Evolutionary conservation across 2,329 filamentous ascomycete species (phyloP), one percentile per base, ranked within the genome.

Genomic region (Phyllosticta capitalensis): DNA sequence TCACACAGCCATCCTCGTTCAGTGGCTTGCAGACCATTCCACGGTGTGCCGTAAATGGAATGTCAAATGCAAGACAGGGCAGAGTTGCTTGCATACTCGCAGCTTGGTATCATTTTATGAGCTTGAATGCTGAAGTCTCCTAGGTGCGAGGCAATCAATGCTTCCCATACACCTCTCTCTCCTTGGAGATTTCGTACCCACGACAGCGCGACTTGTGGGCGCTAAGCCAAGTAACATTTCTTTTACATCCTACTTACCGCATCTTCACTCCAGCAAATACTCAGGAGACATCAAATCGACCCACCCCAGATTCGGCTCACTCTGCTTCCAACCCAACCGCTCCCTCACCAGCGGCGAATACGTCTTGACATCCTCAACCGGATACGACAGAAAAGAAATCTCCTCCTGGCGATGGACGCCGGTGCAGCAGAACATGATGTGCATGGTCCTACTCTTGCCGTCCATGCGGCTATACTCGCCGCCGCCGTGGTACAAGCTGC

Each of bases 221-320:
- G n/a, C n/a, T n/a, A n/a, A n/a, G n/a, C n/a, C n/a, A n/a, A n/a
- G n/a, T n/a, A n/a, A n/a, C n/a, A n/a, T n/a, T n/a, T n/a, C n/a
- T n/a, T n/a, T n/a, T n/a, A n/a, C n/a, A n/a, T n/a, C n/a, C n/a
- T n/a, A n/a, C n/a, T n/a, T n/a, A n/a, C n/a, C 12, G 2, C 6
- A 17, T 45, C 7, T 22, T 50, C 22, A 59, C 19, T 54, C 14
- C 57, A 60, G 62, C 45, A 73, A 58, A 52, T 67, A 70, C 51
- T 75, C 72, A 0, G 72, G 73, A 21, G 67, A 70, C 61, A 69
- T 71, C 50, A 75, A 64, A 63, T 75, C 74, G 17, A 75, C 70
- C 72, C 73, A 75, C 1, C 73, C 73, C 28, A 75, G 59, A 58
- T 75, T 75, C 19, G 72, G 73, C 58, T 75, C 72, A 30, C 68